phyloP scores from a whole-genome alignment of 1,139 yeast genomes.

The Geotrichum aggregatum region DNA sequence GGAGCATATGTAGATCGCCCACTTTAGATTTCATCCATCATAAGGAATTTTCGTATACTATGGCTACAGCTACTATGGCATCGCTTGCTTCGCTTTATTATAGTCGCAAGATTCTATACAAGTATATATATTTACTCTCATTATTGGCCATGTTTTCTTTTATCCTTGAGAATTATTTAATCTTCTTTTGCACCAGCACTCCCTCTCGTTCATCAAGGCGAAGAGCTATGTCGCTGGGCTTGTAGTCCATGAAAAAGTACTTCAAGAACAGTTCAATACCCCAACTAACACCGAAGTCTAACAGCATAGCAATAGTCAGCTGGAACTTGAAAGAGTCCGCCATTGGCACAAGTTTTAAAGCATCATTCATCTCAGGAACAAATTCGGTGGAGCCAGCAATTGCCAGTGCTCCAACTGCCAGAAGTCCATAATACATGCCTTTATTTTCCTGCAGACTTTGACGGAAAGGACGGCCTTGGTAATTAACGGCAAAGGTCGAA shows the following conservation, averaged over 20 bases:
- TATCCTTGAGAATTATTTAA: slow-evolving; percentile 24
- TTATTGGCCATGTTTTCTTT: not conserved
- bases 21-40: no score
- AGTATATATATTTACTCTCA: not conserved
- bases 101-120: no score
- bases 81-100: no score
- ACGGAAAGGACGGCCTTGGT: slow-evolving; percentile 95
- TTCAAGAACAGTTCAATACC: slow-evolving; percentile 76
- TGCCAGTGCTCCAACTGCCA: slow-evolving; percentile 88
- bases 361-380: slow-evolving; percentile 88
- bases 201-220: slow-evolving; percentile 35
- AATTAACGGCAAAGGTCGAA: slow-evolving; percentile 95
- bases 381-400: slow-evolving; percentile 91
- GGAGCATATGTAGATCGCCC: no score
- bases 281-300: slow-evolving; percentile 77
- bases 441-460: slow-evolving; percentile 85
- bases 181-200: slow-evolving; percentile 34
- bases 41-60: no score
- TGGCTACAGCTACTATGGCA: no score
- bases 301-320: slow-evolving; percentile 64
- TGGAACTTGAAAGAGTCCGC: slow-evolving; percentile 64
- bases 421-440: slow-evolving; percentile 94
- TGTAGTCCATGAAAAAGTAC: slow-evolving; percentile 80
- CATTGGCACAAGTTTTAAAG: slow-evolving; percentile 91
- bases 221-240: slow-evolving; percentile 84